Base-by-base conservation (phyloP, 1,139 yeast species). In the Saccharomyces hybrid region DNA sequence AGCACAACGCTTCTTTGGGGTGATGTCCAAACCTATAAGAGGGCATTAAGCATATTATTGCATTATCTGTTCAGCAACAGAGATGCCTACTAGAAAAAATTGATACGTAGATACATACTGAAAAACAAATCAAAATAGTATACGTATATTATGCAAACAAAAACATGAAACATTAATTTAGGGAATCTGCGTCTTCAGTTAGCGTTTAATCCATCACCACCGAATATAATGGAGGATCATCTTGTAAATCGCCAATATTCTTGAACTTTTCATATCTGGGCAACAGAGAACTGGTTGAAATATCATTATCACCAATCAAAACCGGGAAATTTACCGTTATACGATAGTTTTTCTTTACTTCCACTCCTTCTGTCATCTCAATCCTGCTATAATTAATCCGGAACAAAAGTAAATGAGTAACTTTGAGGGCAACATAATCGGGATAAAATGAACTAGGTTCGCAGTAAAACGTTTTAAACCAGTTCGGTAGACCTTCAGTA, bases 381-480 rank as follows among this genome's bases (percentile, higher is more conserved):
- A 9, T 38, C 26, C 25, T 38, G 25, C 44, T 38, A 20, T 38
- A 38, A 9, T 16, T 38, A 9, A 38, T 38, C 2, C 26, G 5
- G 44, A 38, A 38, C 44, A 38, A 38, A 8, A 38, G 44, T 16
- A 38, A 38, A 38, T 38, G 44, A 4, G 44, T 38, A 6, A 38
- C 44, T 38, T 38, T 38, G 26, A 38, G 44, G 8, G 44, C 44
- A 38, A 13, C 44, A 20, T 38, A 16, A 38, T 38, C 5, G 25
- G 44, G 44, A 38, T 38, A 38, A 20, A 38, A 38, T 16, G 56
- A 49, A 27, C 61, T 58, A 38, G 49, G 32, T 26, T 61, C 64
- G 47, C 58, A 60, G 46, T 61, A 58, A 34, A 52, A 60, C n/a
- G 64, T 63, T 31, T 52, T 53, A 8, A 61, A 32, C 53, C 56